Evolutionary conservation across 495 filamentous ascomycete genomes (phyloP).

Genomic region (Lasiosphaeria ovina): DNA sequence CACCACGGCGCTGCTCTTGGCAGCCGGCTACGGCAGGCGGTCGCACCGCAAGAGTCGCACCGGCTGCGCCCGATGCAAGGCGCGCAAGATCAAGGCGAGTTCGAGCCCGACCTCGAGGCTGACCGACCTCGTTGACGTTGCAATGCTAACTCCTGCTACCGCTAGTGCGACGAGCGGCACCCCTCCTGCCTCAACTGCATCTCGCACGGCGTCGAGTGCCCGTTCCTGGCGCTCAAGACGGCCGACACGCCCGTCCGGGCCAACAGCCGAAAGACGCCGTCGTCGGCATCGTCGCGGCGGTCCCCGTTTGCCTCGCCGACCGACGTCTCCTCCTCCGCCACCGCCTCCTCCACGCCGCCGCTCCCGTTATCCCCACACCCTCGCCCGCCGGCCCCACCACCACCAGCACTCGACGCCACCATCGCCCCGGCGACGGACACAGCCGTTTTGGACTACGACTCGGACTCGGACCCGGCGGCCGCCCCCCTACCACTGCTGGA

Average conservation of each 20-base stretch:
- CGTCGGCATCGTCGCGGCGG: background rate
- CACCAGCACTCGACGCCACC: background rate
- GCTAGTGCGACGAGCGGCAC: constrained; percentile 42
- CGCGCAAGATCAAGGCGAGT: constrained; percentile 42
- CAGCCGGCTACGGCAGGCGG: constrained; percentile 10
- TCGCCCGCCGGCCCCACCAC: background rate
- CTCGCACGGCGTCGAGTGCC: constrained; percentile 39
- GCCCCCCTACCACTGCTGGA: constrained; percentile 32
- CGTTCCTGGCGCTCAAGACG: constrained; percentile 26
- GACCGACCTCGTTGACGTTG: background rate
- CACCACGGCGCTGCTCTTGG: background rate
- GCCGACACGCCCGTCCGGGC: background rate
- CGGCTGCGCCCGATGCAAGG: constrained; percentile 41
- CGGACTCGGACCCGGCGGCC: background rate
- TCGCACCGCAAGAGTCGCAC: constrained; percentile 42
- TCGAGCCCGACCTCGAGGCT: background rate
- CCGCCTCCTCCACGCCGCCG: background rate
- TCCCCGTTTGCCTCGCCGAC: too few relatives aligned
- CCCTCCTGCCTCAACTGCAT: constrained; percentile 45
- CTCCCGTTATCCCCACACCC: background rate
- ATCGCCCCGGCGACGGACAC: too few relatives aligned
- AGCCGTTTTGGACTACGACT: background rate
- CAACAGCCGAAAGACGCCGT: background rate
- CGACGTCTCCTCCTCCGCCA: constrained; percentile 1
- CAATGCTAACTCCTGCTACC: constrained; percentile 5